phyloP scores from a whole-genome alignment of 163 green algal species.

The Scenedesmus sp. region DNA sequence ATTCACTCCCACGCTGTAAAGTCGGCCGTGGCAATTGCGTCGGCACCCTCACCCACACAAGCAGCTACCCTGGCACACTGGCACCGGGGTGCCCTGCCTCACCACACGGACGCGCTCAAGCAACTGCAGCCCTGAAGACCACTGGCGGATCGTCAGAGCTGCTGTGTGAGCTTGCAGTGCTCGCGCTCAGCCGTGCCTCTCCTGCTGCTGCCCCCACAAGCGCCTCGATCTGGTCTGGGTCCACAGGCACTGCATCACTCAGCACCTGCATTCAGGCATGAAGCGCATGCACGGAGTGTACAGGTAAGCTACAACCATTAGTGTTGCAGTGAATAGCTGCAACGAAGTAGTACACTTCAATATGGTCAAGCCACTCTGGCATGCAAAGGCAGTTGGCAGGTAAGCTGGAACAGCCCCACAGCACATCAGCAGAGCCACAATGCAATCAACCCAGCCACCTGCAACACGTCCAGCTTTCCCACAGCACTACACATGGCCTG shows the following conservation, averaged over 20 bases:
- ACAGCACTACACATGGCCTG: not conserved
- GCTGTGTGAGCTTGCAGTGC: not conserved
- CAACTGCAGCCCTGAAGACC: constrained; percentile 24
- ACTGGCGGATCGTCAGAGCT: constrained; percentile 36
- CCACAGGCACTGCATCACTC: constrained; percentile 29
- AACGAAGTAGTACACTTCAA: too few species aligned
- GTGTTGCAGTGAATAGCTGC: not conserved
- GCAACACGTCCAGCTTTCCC: not conserved
- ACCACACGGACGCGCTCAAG: not conserved
- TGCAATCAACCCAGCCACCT: not conserved
- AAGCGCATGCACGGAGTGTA: not conserved
- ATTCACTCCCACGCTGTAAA: not conserved
- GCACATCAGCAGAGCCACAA: not conserved
- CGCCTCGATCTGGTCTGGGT: constrained; percentile 39
- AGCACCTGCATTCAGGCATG: constrained; percentile 15
- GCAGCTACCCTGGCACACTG: not conserved
- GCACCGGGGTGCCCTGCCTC: not conserved
- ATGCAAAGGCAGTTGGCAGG: too few species aligned
- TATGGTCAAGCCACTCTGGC: too few species aligned
- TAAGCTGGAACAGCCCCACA: too few species aligned
- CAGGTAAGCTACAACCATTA: not conserved
- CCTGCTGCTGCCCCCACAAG: constrained; percentile 26
- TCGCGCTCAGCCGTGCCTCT: too few species aligned
- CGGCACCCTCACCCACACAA: not conserved
- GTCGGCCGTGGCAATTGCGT: not conserved